Evolutionary conservation across 345 rosid species (phyloP), one percentile per base, ranked within the genome.

Genomic region (Mallotus nudiflorus): DNA sequence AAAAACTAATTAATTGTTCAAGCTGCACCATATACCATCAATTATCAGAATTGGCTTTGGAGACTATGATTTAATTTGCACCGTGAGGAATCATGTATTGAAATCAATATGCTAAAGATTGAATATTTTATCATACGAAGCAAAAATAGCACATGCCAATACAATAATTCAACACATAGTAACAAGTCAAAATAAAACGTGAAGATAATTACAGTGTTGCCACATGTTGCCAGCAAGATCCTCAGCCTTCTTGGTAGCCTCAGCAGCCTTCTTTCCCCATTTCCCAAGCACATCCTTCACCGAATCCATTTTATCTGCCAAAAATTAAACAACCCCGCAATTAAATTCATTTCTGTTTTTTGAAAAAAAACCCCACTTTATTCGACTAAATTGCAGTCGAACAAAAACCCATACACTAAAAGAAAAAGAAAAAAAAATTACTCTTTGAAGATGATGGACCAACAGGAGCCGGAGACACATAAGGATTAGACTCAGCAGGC

Each of bases 151-250:
- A 33, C 37, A 33, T 33, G 37, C 37, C 6, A n/a, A n/a, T n/a
- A n/a, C n/a, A n/a, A n/a, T n/a, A n/a, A n/a, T n/a, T n/a, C n/a
- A n/a, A n/a, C n/a, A n/a, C n/a, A n/a, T n/a, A n/a, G n/a, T n/a
- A n/a, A n/a, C n/a, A n/a, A 33, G 37, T 6, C 37, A 33, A 33
- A 2, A 33, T 33, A 9, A 3, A 42, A 42, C 4, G 46, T 3
- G 11, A 12, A 42, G 46, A 42, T 51, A 58, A 80, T 78, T 75
- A 93, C 97, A 62, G 82, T 91, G 96, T 54, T 93, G 96, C 96
- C 96, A 91, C 83, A 88, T 75, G 72, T 89, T 88, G 55, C 92
- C 97, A 67, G 97, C 94, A 75, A 93, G 92, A 82, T 91, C 99
- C 81, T 89, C 92, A 0, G 92, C 96, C 77, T 84, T 96, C 86